Base-by-base conservation (phyloP, 106 monocot species). In the Posidonia australis region DNA sequence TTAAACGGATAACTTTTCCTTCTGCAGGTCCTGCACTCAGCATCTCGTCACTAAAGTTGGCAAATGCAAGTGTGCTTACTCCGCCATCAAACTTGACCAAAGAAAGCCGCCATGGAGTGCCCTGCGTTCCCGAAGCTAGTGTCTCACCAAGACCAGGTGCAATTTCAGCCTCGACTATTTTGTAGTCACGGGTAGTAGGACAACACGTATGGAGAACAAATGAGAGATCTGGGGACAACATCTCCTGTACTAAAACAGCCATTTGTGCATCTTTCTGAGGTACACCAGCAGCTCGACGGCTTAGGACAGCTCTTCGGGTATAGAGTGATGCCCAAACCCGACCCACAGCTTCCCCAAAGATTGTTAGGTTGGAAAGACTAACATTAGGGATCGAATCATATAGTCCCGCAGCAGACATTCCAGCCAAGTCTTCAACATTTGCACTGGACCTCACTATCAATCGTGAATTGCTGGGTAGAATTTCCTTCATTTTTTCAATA, bases 381-480 rank as follows among this genome's bases (percentile, higher is more conserved):
- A 94, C 85, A 64, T 94, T 94, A n/a, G 94, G 94, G 51, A 94
- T 78, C 0, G 94, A 94, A 22, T 84, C 86, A 30, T 94, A 94
- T 16, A 94, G 64, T 24, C 89, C 94, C 28, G 94, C 94, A 56
- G 89, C 94, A 31, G 94, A 89, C 94, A 94, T 94, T 10, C 94
- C 94, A 30, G 89, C 86, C 20, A 94, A 67, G 63, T 94, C 94
- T 70, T 94, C 94, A 17, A 94, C 94, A 69, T 90, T 94, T 41
- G 94, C 89, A 57, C 86, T 94, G 46, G 94, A 94, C 60, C 94
- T 79, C 28, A 78, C 89, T 23, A 94, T 94, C 51, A 94, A 73
- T 1, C 89, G 76, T 11, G 82, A 55, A 73, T 76, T 67, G 27
- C 16, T 47, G 49, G 84, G 71, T 44, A 94, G 26, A 27, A 80